A percentile compares a stretch with the other conserved stretches of the same genome.
Conservation (phyloP, 805 yeast genomes). For the Barnettozyma salicaria region DNA sequence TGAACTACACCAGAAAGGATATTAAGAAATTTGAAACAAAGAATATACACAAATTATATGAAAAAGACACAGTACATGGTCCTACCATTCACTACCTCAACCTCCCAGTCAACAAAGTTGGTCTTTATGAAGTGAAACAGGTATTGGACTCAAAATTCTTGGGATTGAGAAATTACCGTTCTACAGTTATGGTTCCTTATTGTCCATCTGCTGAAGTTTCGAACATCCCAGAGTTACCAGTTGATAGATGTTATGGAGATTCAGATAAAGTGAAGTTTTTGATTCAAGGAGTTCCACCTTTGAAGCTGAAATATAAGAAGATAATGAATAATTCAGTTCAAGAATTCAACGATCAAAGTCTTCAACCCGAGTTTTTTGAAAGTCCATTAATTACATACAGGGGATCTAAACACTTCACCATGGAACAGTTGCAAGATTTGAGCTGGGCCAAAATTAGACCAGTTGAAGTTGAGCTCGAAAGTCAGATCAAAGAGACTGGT, state of each 20-base stretch:
- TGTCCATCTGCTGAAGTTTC: constrained; percentile 71
- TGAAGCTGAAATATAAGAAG: constrained; percentile 52
- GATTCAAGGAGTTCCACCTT: constrained; percentile 75
- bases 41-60: constrained; percentile 20
- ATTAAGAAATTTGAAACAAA: constrained; percentile 35
- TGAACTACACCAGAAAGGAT: constrained; percentile 54
- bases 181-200: constrained; percentile 58
- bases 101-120: constrained; percentile 62
- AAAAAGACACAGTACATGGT: constrained; percentile 22
- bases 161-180: constrained; percentile 51
- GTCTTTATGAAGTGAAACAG: constrained; percentile 63
- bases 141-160: constrained; percentile 64
- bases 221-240: constrained; percentile 27
- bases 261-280: constrained; percentile 46
- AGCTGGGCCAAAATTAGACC: constrained; percentile 38
- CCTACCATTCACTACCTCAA: constrained; percentile 49
- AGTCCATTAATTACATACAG: constrained; percentile 42
- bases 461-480: constrained; percentile 40
- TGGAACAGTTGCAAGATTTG: constrained; percentile 34
- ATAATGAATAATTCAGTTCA: constrained; percentile 33
- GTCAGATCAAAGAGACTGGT: constrained; percentile 41
- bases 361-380: constrained; percentile 45
- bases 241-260: constrained; percentile 60
- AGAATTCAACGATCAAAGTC: constrained; percentile 35
- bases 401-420: constrained; percentile 24